These are phyloP conservation scores for Fusarium guadeloupense DNA, from an alignment of 2,329 filamentous ascomycete species.

Conservation along the genomic window DNA sequence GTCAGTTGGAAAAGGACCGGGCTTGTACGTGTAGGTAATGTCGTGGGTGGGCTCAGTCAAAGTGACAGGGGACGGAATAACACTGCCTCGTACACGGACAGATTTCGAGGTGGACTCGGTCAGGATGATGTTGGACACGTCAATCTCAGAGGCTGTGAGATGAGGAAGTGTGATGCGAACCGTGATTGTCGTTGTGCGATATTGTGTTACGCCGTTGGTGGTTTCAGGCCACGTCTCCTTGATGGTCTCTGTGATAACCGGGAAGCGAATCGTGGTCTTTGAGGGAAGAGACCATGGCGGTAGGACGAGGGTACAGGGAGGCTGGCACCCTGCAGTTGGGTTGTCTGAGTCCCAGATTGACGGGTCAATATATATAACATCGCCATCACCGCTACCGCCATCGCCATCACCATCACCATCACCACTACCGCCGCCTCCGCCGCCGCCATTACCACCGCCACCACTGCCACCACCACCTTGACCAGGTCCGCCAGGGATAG, in stretches of 20 bases:
- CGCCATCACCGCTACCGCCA: neutral
- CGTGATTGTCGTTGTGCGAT: slow-evolving; percentile 21
- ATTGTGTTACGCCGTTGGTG: slow-evolving; percentile 13
- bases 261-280: slow-evolving; percentile 17
- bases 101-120: slow-evolving; percentile 6
- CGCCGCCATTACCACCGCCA: neutral
- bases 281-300: slow-evolving; percentile 19
- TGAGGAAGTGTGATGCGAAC: slow-evolving; percentile 17
- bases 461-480: neutral
- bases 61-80: slow-evolving; percentile 9
- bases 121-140: slow-evolving; percentile 15
- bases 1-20: slow-evolving; percentile 5
- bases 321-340: slow-evolving; percentile 8
- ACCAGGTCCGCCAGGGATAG: neutral
- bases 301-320: slow-evolving; percentile 14
- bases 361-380: slow-evolving; percentile 14
- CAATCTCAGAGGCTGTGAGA: slow-evolving; percentile 13
- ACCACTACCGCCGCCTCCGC: neutral
- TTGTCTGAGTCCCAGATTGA: slow-evolving; percentile 4
- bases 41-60: slow-evolving; percentile 16
- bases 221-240: slow-evolving; percentile 19
- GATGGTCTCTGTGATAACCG: slow-evolving; percentile 12
- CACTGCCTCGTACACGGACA: slow-evolving; percentile 5
- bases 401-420: neutral
- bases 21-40: slow-evolving; percentile 17